Conservation (phyloP, 805 yeast genomes). For the Zygosaccharomyces lentus region DNA sequence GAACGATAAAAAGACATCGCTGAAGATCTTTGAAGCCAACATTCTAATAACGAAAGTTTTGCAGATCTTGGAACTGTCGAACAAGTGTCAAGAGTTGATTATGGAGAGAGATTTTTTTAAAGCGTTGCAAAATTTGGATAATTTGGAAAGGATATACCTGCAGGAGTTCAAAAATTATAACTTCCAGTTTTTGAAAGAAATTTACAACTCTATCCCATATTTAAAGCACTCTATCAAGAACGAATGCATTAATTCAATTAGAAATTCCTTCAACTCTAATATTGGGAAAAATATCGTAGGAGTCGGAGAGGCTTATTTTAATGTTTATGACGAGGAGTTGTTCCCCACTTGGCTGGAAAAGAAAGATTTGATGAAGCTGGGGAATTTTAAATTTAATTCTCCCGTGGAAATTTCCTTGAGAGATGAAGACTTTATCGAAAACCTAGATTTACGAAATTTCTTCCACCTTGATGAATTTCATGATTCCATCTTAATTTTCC, state of each 20-base stretch:
- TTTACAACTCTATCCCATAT: conserved; percentile 71
- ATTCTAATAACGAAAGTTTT: conserved; percentile 66
- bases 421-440: conserved; percentile 46
- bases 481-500: conserved; percentile 79
- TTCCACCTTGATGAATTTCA: conserved; percentile 69
- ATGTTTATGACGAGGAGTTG: conserved; percentile 54
- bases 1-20: conserved; percentile 57
- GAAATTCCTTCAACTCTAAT: conserved; percentile 58
- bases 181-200: conserved; percentile 57
- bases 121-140: conserved; percentile 79
- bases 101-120: conserved; percentile 72
- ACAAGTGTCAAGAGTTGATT: conserved; percentile 77
- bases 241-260: conserved; percentile 63
- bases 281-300: conserved; percentile 55
- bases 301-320: conserved; percentile 39
- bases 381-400: conserved; percentile 67
- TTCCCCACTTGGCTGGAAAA: conserved; percentile 52
- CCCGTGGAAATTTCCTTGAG: conserved; percentile 80
- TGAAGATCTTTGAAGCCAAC: conserved; percentile 67
- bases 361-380: conserved; percentile 51
- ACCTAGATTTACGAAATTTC: conserved; percentile 33
- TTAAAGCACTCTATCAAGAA: conserved; percentile 67
- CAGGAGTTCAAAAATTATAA: conserved; percentile 69
- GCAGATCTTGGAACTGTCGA: conserved; percentile 79
- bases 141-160: conserved; percentile 61